phyloP scores from a whole-genome alignment of 163 green algal genomes.

The Scenedesmus sp. region DNA sequence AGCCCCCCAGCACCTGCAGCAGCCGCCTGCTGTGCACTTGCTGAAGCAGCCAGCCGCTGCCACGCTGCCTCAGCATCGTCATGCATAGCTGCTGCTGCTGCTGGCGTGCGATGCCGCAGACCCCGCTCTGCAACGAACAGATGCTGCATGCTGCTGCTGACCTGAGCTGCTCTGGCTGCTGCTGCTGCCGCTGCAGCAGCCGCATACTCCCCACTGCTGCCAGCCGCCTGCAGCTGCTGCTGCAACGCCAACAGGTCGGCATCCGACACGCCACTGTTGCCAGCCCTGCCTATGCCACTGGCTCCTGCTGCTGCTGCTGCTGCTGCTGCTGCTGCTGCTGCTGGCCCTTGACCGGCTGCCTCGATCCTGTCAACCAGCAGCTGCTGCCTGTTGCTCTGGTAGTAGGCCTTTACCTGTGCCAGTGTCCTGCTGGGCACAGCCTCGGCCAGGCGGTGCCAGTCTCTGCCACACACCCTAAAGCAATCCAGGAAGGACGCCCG shows the following conservation, averaged over 20 bases:
- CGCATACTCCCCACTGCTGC: neutral
- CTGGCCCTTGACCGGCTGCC: neutral
- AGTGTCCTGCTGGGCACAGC: slow-evolving; percentile 1
- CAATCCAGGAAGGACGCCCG: slow-evolving; percentile 5
- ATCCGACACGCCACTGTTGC: neutral
- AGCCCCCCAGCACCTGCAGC: neutral
- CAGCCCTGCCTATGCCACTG: neutral
- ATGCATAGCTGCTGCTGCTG: neutral
- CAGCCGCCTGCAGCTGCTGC: slow-evolving; percentile 30
- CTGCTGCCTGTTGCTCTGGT: slow-evolving; percentile 40
- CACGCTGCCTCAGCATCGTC: neutral
- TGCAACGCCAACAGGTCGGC: neutral
- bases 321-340: slow-evolving; percentile 9
- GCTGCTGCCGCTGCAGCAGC: neutral
- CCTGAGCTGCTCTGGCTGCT: neutral
- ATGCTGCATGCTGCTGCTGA: neutral
- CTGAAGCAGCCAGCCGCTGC: neutral
- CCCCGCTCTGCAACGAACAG: neutral
- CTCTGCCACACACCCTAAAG: slow-evolving; percentile 22
- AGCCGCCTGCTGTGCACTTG: neutral
- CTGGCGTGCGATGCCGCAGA: neutral
- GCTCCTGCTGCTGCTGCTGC: neutral
- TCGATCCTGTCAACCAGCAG: slow-evolving; percentile 32
- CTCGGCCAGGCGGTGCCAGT: slow-evolving; percentile 21
- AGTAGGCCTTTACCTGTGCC: slow-evolving; percentile 39